Base-by-base conservation (phyloP, 495 filamentous ascomycete genomes). In the Trypethelium eluteriae region DNA sequence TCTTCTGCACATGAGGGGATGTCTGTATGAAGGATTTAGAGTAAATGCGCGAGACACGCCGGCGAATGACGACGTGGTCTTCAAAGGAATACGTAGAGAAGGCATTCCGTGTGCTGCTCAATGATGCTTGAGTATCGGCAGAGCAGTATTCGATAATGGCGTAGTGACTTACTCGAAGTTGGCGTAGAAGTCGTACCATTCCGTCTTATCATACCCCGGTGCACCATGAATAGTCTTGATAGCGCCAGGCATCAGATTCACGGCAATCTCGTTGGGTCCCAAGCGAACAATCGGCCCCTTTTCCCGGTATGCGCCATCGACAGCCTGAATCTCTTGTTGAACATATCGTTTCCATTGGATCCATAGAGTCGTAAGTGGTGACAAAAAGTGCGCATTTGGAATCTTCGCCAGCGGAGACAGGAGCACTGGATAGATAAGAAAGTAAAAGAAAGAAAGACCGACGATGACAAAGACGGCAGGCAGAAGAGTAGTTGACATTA, bases 1-100 rank as follows among this genome's bases (percentile, higher is more conserved):
- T 85, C 10, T 79, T 73, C 1, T 76, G 74, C 41, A 91, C 71
- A 39, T 87, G 78, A 0, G 81, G 74, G 6, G 88, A 91, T 25
- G 79, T 77, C 65, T 87, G 83, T 53, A 93, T 75, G 68, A 78
- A 85, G 11, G 89, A 89, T 71, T 92, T 92, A 67, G 86, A 86
- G 77, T 89, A 91, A 39, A 88, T 46, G 41, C 41, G 41, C 14
- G 41, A 9, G 14, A 9, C 9, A 16, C 41, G 41, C 9, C 41
- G 41, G 7, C 41, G 41, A 16, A 46, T 46, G 7, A 16, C 41
- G 41, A 16, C 41, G 14, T 46, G 41, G 14, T 46, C 41, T 46
- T 46, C 41, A 46, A 46, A 46, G 14, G 41, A 46, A 46, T 46
- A 46, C 7, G 41, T 46, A 46, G 41, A 46, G 41, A 46, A 46